Percentiles rank a stretch among this genome's conserved stretches.
These are phyloP conservation scores for Lactifluus pinguis DNA, from an alignment of 768 basidiomycete species.

Conservation along the genomic window DNA sequence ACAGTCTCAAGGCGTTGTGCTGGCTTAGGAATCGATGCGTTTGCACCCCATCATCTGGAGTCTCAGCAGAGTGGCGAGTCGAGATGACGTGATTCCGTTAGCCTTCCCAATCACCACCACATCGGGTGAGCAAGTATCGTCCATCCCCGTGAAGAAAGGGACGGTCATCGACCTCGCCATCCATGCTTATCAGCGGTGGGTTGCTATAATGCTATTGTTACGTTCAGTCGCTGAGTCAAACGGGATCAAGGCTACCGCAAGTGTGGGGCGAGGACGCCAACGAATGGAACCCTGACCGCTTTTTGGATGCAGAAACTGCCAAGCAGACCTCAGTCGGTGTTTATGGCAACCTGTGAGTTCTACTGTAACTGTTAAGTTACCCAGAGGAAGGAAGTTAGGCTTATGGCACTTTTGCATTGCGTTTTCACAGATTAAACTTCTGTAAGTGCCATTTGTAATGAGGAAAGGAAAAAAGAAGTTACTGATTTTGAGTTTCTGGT, in stretches of 20 bases:
- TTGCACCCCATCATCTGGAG: slow-evolving; percentile 13
- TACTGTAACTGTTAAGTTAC: neutral
- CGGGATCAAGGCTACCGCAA: neutral
- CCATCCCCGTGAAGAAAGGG: slow-evolving; percentile 13
- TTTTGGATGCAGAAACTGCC: neutral
- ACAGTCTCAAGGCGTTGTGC: neutral
- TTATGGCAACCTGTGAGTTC: slow-evolving; percentile 16
- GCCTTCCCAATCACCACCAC: slow-evolving; percentile 12
- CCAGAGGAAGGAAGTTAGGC: neutral
- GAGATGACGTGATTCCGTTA: slow-evolving; percentile 8
- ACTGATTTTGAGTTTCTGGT: neutral
- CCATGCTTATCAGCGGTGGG: slow-evolving; percentile 9
- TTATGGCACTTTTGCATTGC: too few relatives aligned
- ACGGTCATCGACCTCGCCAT: slow-evolving; percentile 7
- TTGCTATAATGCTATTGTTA: neutral
- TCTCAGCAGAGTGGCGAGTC: neutral
- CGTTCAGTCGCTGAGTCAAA: neutral
- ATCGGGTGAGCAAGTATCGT: slow-evolving; percentile 5
- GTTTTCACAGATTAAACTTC: slow-evolving; percentile 6
- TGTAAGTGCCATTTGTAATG: slow-evolving; percentile 5
- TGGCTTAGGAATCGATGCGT: slow-evolving; percentile 13
- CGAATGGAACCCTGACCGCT: slow-evolving; percentile 12
- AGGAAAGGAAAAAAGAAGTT: neutral
- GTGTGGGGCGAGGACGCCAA: slow-evolving; percentile 15
- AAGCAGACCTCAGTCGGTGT: slow-evolving; percentile 1